Conservation (phyloP, 2,329 filamentous ascomycete species). For the Taxawa tesnikishii region DNA sequence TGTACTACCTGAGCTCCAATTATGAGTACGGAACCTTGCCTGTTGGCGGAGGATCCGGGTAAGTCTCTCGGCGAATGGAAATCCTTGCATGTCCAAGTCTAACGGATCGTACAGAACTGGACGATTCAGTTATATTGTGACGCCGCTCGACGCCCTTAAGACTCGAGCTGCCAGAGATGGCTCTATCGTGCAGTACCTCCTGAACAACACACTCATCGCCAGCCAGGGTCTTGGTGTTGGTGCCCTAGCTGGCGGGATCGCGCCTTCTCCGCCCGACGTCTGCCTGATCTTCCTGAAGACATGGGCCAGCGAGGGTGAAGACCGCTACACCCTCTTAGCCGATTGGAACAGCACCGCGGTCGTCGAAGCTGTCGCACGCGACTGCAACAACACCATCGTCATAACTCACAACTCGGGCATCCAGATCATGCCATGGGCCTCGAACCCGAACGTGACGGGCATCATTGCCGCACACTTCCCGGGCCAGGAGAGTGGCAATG, state of each 20-base stretch:
- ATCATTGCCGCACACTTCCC: constrained; percentile 29
- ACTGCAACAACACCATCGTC: constrained; percentile 41
- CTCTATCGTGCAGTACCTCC: constrained; percentile 33
- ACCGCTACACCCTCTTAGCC: constrained; percentile 25
- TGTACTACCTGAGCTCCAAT: constrained; percentile 20
- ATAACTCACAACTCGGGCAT: constrained; percentile 32
- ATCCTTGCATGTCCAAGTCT: too few species aligned
- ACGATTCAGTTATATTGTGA: constrained; percentile 24
- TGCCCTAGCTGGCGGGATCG: too few species aligned
- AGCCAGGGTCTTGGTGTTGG: too few species aligned
- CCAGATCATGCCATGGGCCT: constrained; percentile 27
- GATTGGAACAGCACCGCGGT: constrained; percentile 30
- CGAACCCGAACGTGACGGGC: constrained; percentile 30
- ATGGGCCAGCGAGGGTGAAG: constrained; percentile 33
- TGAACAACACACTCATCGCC: constrained; percentile 24
- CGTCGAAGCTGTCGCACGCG: constrained; percentile 31
- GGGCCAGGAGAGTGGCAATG: constrained; percentile 28
- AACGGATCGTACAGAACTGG: too few species aligned
- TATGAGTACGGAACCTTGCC: constrained; percentile 31
- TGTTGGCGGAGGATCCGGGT: constrained; percentile 29
- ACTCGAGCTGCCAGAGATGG: constrained; percentile 14
- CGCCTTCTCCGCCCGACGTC: constrained; percentile 25
- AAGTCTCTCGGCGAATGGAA: too few species aligned
- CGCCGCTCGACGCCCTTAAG: constrained; percentile 30
- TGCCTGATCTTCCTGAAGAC: constrained; percentile 49